A percentile compares a stretch with the other conserved stretches of the same genome.
These are phyloP conservation scores for Yamadazyma takamatsuzukensis DNA, from an alignment of 805 yeast genomes.

Conservation along the genomic window DNA sequence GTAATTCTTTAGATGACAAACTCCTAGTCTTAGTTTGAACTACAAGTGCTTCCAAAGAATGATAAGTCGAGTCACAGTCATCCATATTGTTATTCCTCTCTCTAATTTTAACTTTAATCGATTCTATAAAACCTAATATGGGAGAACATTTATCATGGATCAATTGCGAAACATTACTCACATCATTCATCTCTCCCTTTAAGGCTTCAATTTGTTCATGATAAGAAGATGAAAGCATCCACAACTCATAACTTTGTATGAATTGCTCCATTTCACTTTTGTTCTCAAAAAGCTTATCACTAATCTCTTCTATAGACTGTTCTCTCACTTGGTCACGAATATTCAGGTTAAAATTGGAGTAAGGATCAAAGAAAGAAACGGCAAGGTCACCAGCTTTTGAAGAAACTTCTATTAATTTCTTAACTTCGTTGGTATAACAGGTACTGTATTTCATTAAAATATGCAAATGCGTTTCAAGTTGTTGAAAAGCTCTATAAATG, in stretches of 20 bases:
- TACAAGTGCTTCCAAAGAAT: conserved; percentile 22
- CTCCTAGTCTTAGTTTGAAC: conserved; percentile 36
- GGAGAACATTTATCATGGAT: conserved; percentile 1
- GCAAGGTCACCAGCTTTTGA: background rate
- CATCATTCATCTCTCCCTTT: conserved; percentile 1
- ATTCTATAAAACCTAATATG: conserved; percentile 6
- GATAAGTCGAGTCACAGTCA: conserved; percentile 34
- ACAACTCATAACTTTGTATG: too few relatives aligned
- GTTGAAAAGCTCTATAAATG: conserved; percentile 14
- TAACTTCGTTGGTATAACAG: conserved; percentile 1
- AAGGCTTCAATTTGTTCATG: too few relatives aligned
- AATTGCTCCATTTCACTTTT: too few relatives aligned
- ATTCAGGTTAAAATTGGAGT: conserved; percentile 11
- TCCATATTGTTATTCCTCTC: conserved; percentile 25
- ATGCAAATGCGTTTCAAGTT: conserved; percentile 15
- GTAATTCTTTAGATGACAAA: conserved; percentile 27
- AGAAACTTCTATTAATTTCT: conserved; percentile 1
- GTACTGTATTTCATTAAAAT: conserved; percentile 14
- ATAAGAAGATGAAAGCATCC: too few relatives aligned
- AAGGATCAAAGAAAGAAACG: conserved; percentile 17
- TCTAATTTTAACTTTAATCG: conserved; percentile 5
- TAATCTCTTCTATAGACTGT: conserved; percentile 7
- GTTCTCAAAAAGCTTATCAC: conserved; percentile 2
- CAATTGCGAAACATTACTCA: background rate
- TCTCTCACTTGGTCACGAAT: conserved; percentile 8